phyloP scores from a whole-genome alignment of 2,329 filamentous ascomycete species.

The Tolypocladium ovalisporum region DNA sequence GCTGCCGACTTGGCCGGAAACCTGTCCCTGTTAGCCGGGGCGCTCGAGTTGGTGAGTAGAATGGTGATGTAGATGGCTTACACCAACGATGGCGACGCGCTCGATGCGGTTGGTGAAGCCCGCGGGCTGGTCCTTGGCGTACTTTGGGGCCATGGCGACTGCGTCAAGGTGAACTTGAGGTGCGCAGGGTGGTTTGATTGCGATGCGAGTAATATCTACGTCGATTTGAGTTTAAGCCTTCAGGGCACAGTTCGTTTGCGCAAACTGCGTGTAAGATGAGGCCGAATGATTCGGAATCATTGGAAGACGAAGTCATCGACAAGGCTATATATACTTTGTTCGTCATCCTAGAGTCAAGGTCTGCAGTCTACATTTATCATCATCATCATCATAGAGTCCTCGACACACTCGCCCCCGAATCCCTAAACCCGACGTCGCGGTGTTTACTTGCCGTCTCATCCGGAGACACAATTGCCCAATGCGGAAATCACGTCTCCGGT shows the following conservation, averaged over 20 bases:
- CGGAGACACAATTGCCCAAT: not conserved
- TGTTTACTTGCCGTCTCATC: not conserved
- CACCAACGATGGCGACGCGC: constrained; percentile 31
- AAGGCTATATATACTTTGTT: not conserved
- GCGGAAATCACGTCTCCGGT: not conserved
- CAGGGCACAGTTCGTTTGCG: not conserved
- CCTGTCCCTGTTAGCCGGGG: constrained; percentile 11
- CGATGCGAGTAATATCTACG: not conserved
- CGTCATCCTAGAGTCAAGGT: not conserved
- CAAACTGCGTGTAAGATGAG: not conserved
- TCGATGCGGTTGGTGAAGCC: constrained; percentile 22
- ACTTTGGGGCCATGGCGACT: not conserved
- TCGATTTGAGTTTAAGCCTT: not conserved
- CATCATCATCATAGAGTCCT: not conserved
- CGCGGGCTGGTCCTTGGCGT: constrained; percentile 11
- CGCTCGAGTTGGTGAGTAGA: not conserved
- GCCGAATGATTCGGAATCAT: not conserved
- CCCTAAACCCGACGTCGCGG: not conserved
- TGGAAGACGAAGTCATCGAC: not conserved
- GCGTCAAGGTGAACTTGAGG: not conserved
- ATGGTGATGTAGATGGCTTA: constrained; percentile 14
- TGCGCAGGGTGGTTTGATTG: not conserved
- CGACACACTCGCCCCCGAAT: not conserved
- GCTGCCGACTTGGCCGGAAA: constrained; percentile 28
- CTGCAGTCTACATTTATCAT: too few relatives aligned